A percentile compares a stretch with the other conserved stretches of the same genome.
These are phyloP conservation scores for Hygrophoropsis aurantiaca DNA, from an alignment of 768 basidiomycete genomes.

Conservation along the genomic window DNA sequence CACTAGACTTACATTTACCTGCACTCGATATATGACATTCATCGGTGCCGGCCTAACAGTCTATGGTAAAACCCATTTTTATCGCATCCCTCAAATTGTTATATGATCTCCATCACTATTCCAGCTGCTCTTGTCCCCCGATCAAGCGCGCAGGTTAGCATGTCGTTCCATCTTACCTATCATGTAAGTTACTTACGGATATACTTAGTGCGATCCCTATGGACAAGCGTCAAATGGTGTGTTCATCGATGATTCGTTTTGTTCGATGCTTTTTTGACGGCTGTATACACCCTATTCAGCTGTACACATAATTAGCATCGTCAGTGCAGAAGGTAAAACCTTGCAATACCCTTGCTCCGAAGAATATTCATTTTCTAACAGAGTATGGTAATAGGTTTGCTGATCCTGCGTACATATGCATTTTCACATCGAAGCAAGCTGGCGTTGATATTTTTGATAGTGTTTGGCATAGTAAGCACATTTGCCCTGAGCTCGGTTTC, in stretches of 20 bases:
- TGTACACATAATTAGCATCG: slow-evolving; percentile 1
- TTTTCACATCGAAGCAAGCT: slow-evolving; percentile 2
- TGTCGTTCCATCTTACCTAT: background rate
- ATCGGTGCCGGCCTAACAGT: background rate
- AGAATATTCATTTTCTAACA: background rate
- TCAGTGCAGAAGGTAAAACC: slow-evolving; percentile 3
- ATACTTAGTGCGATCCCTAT: background rate
- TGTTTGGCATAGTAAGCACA: background rate
- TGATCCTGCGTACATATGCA: background rate
- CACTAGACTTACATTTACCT: background rate
- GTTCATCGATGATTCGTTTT: background rate
- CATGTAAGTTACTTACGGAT: background rate
- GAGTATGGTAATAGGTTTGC: background rate
- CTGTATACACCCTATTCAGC: background rate
- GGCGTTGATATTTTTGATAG: background rate
- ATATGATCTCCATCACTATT: too few species aligned
- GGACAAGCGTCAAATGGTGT: background rate
- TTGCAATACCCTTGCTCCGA: too few species aligned
- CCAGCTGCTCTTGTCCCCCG: too few species aligned
- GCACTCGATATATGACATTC: slow-evolving; percentile 2
- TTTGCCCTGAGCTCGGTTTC: too few species aligned
- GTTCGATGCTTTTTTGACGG: background rate
- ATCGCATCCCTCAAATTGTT: too few species aligned
- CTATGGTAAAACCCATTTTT: background rate
- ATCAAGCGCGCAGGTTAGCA: too few species aligned